Percentiles rank a stretch among this genome's conserved stretches.
Evolutionary conservation across 108 stramenopile species (phyloP).

Genomic region (Seminavis robusta): DNA sequence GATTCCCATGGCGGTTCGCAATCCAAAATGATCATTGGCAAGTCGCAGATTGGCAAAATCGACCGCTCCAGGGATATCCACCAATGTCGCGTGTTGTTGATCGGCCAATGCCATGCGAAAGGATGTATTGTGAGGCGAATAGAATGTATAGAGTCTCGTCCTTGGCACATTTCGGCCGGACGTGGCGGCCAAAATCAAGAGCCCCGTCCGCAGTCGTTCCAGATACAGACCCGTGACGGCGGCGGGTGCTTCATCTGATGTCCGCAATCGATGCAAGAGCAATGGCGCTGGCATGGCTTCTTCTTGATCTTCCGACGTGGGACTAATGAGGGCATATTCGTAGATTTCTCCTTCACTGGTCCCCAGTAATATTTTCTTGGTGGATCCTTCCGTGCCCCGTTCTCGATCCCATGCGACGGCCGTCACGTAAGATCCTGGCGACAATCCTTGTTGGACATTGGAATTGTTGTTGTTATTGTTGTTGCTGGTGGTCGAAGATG

Average conservation of each 20-base stretch:
- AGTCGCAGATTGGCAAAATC: slow-evolving; percentile 67
- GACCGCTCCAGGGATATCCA: slow-evolving; percentile 78
- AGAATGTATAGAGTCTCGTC: slow-evolving; percentile 78
- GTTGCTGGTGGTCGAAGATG: not conserved
- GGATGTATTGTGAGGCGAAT: slow-evolving; percentile 40
- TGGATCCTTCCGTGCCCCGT: slow-evolving; percentile 79
- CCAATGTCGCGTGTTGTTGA: slow-evolving; percentile 36
- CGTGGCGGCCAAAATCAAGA: slow-evolving; percentile 65
- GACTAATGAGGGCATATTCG: slow-evolving; percentile 63
- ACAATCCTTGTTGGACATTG: slow-evolving; percentile 50
- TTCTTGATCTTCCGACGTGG: slow-evolving; percentile 10
- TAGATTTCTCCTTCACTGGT: slow-evolving; percentile 78
- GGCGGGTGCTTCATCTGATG: slow-evolving; percentile 23
- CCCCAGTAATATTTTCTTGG: slow-evolving; percentile 68
- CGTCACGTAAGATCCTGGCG: slow-evolving; percentile 74
- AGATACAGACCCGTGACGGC: slow-evolving; percentile 53
- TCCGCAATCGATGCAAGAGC: slow-evolving; percentile 27
- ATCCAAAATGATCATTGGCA: slow-evolving; percentile 61
- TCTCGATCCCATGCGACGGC: slow-evolving; percentile 83
- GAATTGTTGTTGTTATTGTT: not conserved
- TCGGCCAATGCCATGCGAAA: slow-evolving; percentile 51
- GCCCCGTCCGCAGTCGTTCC: slow-evolving; percentile 51
- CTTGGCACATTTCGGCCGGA: slow-evolving; percentile 64
- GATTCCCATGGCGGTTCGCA: slow-evolving; percentile 77
- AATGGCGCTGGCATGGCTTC: slow-evolving; percentile 5